These are phyloP conservation scores for Eremothecium gossypii DNA, from an alignment of 1,139 yeast species.

Conservation along the genomic window DNA sequence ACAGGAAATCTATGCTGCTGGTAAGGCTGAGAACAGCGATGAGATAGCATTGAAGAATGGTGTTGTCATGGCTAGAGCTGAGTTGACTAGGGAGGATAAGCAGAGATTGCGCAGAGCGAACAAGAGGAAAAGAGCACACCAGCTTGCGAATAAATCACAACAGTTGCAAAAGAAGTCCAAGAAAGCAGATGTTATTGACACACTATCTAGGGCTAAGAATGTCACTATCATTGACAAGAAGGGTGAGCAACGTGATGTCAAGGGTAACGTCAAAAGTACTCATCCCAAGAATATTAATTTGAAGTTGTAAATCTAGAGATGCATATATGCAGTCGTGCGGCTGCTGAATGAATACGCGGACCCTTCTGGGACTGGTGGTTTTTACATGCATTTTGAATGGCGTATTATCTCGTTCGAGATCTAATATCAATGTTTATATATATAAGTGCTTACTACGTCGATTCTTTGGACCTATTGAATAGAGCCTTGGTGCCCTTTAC, in stretches of 20 bases:
- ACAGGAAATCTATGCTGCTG: slow-evolving; percentile 77
- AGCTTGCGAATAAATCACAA: slow-evolving; percentile 35
- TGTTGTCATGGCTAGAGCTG: slow-evolving; percentile 72
- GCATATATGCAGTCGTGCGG: too few species aligned
- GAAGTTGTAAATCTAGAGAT: slow-evolving; percentile 18
- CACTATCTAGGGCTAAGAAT: slow-evolving; percentile 65
- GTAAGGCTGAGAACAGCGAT: slow-evolving; percentile 38
- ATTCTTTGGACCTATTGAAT: slow-evolving; percentile 31
- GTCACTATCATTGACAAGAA: slow-evolving; percentile 70
- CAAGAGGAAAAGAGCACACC: slow-evolving; percentile 69
- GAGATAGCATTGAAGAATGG: slow-evolving; percentile 77
- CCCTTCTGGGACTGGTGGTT: not conserved
- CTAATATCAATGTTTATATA: not conserved
- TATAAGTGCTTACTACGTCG: not conserved
- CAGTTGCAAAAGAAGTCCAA: slow-evolving; percentile 42
- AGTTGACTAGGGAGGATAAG: slow-evolving; percentile 77
- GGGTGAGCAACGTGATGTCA: slow-evolving; percentile 68
- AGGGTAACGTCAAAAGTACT: slow-evolving; percentile 51
- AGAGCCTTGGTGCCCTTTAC: slow-evolving; percentile 42
- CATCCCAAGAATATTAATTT: slow-evolving; percentile 27
- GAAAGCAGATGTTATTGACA: slow-evolving; percentile 58
- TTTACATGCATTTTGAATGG: not conserved
- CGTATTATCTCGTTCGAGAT: not conserved
- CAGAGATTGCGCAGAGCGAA: slow-evolving; percentile 78
- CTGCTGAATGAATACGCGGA: too few species aligned